phyloP scores from a whole-genome alignment of 208 protist species.

The Leishmania lainsoni region DNA sequence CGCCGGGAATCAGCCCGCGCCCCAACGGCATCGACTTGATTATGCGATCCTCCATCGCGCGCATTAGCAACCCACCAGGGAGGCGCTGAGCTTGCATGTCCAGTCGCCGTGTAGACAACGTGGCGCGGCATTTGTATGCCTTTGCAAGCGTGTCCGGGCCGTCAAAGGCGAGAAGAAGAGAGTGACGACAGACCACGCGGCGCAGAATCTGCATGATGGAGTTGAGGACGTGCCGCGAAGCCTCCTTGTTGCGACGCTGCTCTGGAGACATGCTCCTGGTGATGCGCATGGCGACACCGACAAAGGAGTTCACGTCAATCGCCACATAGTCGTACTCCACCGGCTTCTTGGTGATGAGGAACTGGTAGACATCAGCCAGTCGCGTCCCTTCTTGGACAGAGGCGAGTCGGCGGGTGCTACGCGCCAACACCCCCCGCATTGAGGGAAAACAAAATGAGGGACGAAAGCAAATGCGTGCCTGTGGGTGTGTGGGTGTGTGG shows the following conservation, averaged over 20 bases:
- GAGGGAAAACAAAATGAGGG: not conserved
- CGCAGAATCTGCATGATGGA: slow-evolving; percentile 72
- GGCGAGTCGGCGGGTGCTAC: slow-evolving; percentile 11
- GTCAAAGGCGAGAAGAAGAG: slow-evolving; percentile 73
- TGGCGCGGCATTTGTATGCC: slow-evolving; percentile 42
- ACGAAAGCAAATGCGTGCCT: not conserved
- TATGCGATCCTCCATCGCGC: slow-evolving; percentile 80
- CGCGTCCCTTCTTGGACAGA: slow-evolving; percentile 29
- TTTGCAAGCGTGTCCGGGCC: slow-evolving; percentile 69
- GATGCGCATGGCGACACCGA: slow-evolving; percentile 67
- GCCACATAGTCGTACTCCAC: slow-evolving; percentile 85
- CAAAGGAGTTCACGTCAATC: slow-evolving; percentile 66
- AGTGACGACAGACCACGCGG: slow-evolving; percentile 51
- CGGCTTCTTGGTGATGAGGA: slow-evolving; percentile 83
- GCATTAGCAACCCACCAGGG: slow-evolving; percentile 67
- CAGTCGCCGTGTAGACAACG: slow-evolving; percentile 36
- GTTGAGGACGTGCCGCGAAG: slow-evolving; percentile 61
- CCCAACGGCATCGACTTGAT: slow-evolving; percentile 70
- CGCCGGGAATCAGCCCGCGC: slow-evolving; percentile 42
- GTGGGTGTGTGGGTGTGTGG: not conserved
- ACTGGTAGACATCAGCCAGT: slow-evolving; percentile 54
- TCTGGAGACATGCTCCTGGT: slow-evolving; percentile 61
- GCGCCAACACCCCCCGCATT: slow-evolving; percentile 16
- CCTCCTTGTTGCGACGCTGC: slow-evolving; percentile 64
- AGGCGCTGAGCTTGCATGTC: slow-evolving; percentile 63